phyloP scores from a whole-genome alignment of 169 alveolate genomes.

The Ichthyophthirius multifiliis region DNA sequence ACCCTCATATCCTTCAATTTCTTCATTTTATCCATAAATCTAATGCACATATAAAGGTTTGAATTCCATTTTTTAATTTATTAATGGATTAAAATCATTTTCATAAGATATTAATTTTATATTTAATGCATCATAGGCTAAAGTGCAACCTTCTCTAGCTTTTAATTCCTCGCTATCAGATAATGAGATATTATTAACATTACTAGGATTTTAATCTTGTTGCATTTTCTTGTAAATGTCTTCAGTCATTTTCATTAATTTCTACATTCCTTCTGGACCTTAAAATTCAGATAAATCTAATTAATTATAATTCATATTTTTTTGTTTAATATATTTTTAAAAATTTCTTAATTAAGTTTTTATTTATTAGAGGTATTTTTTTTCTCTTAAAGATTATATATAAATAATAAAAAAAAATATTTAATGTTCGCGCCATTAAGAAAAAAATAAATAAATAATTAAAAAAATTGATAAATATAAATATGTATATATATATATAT shows the following conservation, averaged over 20 bases:
- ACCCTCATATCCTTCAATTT: conserved; percentile 3
- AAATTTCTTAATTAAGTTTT: no score
- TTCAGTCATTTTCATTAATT: neutral
- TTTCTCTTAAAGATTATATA: no score
- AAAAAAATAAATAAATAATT: no score
- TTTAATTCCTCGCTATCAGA: neutral
- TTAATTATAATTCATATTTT: no score
- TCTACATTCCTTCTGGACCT: conserved; percentile 8
- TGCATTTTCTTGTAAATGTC: neutral
- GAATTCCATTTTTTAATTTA: neutral
- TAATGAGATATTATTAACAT: neutral
- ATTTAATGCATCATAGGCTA: neutral
- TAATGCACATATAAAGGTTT: neutral
- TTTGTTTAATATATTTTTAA: no score
- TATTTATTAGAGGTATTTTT: no score
- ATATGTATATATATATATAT: no score
- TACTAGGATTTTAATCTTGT: neutral
- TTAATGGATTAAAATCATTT: neutral
- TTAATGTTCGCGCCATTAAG: no score
- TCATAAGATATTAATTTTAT: neutral
- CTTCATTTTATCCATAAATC: conserved; percentile 2
- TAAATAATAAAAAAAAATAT: no score
- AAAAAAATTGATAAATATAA: no score
- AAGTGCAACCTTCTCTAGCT: conserved; percentile 6
- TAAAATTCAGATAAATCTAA: neutral